Evolutionary conservation across 331 rosid species (phyloP), one percentile per base, ranked within the genome.

Genomic region (Pyracantha coccinea): DNA sequence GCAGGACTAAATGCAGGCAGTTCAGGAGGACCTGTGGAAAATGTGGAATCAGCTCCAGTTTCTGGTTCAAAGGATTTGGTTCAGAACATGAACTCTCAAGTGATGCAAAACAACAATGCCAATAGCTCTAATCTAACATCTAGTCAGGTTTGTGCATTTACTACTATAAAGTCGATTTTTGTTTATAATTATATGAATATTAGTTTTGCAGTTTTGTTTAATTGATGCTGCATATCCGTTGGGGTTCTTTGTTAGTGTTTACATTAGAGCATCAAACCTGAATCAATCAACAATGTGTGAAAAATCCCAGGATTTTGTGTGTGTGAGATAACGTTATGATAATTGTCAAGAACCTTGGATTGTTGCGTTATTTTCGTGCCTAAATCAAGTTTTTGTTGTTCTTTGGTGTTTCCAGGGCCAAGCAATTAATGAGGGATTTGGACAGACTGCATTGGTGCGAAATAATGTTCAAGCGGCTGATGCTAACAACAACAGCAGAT

Each of bases 41-140:
- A 77, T 67, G 68, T 71, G 70, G 84, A 76, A 72, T 73, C 77
- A 31, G 80, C 88, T 78, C 86, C 84, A 59, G 73, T 83, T 57
- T 78, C 86, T 70, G 52, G 76, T 79, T 80, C 82, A 71, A 90
- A 85, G 85, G 92, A 86, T 86, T 84, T 73, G 14, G 61, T 72
- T 74, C 86, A 77, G 71, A 88, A 81, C 73, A 68, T 81, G 74
- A 85, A 78, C 52, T 69, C 89, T 66, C 88, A 71, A 59, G 76
- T 77, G 76, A 62, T 59, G 78, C 89, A 62, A 55, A 84, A 77
- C 78, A 54, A 75, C n/a, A 77, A 77, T 78, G 80, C 81, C 54
- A 53, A 68, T 73, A 86, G 84, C 79, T 78, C 89, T 20, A 68
- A 33, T 72, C 86, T 77, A 61, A 77, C 79, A 55, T 68, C 86